Conservation (phyloP, 2,329 filamentous ascomycete species). For the Exophiala aquamarina region DNA sequence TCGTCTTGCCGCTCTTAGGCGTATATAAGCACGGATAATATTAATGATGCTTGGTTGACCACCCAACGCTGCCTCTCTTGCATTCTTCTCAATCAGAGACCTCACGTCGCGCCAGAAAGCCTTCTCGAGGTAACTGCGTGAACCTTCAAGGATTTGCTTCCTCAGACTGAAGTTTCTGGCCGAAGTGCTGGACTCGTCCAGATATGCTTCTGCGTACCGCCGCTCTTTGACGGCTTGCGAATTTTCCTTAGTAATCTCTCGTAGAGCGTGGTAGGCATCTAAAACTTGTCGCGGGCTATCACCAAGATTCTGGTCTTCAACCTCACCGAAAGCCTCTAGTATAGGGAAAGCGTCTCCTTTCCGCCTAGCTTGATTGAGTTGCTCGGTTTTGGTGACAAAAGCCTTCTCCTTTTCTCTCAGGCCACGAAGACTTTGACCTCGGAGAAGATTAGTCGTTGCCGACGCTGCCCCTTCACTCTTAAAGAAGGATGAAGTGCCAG, state of each 20-base stretch:
- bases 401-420: constrained; percentile 80
- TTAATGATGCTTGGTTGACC: constrained; percentile 84
- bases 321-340: constrained; percentile 70
- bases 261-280: constrained; percentile 79
- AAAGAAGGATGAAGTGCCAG: constrained; percentile 65
- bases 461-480: constrained; percentile 58
- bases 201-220: constrained; percentile 72
- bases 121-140: constrained; percentile 75
- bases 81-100: constrained; percentile 74
- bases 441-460: constrained; percentile 49
- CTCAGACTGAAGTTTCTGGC: constrained; percentile 65
- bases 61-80: constrained; percentile 83
- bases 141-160: constrained; percentile 77
- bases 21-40: constrained; percentile 90
- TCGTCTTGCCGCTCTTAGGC: constrained; percentile 74
- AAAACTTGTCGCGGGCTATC: constrained; percentile 72
- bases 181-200: constrained; percentile 71
- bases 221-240: constrained; percentile 71
- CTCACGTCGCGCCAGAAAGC: constrained; percentile 79
- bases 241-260: constrained; percentile 74
- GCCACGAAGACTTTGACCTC: constrained; percentile 70
- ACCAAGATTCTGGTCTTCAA: constrained; percentile 70
- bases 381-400: constrained; percentile 75
- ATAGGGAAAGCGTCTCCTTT: constrained; percentile 69
- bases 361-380: constrained; percentile 72